phyloP scores from a whole-genome alignment of 805 yeast species.

The Blastobotrys parvus region DNA sequence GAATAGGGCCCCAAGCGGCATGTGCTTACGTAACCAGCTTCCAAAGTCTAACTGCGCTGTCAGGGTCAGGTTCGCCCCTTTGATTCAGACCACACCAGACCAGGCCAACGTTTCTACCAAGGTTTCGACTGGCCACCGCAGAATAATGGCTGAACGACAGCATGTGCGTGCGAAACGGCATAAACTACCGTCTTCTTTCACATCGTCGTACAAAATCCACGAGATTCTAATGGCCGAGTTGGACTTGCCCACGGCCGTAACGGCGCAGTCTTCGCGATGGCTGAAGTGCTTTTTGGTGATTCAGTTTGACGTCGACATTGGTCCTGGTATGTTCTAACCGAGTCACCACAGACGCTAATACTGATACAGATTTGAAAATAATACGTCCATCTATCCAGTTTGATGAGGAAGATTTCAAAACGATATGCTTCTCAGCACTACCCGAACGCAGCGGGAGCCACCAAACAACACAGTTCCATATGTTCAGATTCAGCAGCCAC shows the following conservation, averaged over 20 bases:
- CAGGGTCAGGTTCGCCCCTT: too few relatives aligned
- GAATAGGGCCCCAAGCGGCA: too few relatives aligned
- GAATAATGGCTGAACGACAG: too few relatives aligned
- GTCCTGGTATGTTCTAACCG: conserved; percentile 15
- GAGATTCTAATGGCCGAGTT: conserved; percentile 15
- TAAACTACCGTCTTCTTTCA: conserved; percentile 37
- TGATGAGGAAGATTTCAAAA: conserved; percentile 20
- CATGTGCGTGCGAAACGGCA: too few relatives aligned
- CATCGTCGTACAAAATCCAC: conserved; percentile 38
- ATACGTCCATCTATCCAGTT: conserved; percentile 21
- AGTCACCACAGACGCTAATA: conserved; percentile 21
- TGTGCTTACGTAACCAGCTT: too few relatives aligned
- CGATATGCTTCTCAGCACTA: conserved; percentile 21
- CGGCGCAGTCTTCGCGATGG: conserved; percentile 2
- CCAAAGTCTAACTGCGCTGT: too few relatives aligned
- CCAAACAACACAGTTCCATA: conserved; percentile 9
- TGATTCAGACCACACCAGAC: too few relatives aligned
- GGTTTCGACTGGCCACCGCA: too few relatives aligned
- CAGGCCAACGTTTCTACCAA: too few relatives aligned
- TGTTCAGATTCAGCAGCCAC: conserved; percentile 11
- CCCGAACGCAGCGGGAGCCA: conserved; percentile 17
- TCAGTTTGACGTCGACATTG: conserved; percentile 3
- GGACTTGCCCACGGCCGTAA: conserved; percentile 8
- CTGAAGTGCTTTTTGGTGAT: conserved; percentile 4
- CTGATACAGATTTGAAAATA: conserved; percentile 23